These are phyloP conservation scores for Orbilia blumenaviensis DNA, from an alignment of 2,329 filamentous ascomycete species.

Conservation along the genomic window DNA sequence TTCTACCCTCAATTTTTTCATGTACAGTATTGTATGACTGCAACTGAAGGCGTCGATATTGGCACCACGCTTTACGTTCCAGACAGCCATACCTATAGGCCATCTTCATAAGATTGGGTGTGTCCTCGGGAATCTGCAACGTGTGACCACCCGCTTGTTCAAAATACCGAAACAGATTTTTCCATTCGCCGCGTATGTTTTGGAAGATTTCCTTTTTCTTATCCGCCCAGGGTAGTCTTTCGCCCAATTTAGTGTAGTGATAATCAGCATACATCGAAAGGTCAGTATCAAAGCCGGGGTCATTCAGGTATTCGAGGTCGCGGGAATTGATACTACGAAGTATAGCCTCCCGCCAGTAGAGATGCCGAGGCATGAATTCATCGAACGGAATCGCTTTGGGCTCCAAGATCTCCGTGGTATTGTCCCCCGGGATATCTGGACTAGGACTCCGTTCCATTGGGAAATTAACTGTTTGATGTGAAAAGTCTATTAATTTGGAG, in stretches of 20 bases:
- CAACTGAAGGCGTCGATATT: not conserved
- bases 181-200: not conserved
- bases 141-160: not conserved
- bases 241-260: not conserved
- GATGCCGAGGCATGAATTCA: not conserved
- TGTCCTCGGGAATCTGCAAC: not conserved
- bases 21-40: not conserved
- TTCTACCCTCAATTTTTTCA: no score
- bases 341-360: not conserved
- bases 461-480: not conserved
- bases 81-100: not conserved
- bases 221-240: not conserved
- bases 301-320: not conserved
- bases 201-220: not conserved
- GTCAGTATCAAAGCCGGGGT: not conserved
- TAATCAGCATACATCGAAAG: not conserved
- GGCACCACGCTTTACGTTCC: not conserved
- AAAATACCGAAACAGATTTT: not conserved
- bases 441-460: not conserved
- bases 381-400: not conserved
- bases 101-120: not conserved
- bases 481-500: no score
- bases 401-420: not conserved
- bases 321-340: not conserved
- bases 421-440: not conserved